Conservation (phyloP, 169 alveolate genomes). For the Plasmodium cynomolgi region DNA sequence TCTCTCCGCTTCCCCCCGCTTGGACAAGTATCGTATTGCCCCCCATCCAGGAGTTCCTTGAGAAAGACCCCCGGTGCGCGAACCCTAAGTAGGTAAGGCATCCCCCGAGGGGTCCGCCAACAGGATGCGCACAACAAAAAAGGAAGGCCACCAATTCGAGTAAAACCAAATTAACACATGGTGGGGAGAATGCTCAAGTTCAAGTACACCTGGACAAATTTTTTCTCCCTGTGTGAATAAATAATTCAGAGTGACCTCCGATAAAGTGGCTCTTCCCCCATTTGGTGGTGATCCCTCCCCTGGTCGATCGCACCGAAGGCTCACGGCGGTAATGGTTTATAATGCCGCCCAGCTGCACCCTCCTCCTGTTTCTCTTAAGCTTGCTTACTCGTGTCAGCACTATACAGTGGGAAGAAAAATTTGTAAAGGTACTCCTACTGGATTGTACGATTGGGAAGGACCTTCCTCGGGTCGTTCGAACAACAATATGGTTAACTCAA, state of each 20-base stretch:
- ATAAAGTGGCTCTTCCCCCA: neutral
- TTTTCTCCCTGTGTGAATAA: neutral
- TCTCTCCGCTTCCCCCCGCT: neutral
- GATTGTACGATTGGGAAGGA: neutral
- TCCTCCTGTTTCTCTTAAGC: neutral
- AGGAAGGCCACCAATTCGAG: neutral
- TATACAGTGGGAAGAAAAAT: neutral
- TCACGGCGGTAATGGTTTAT: neutral
- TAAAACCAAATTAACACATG: neutral
- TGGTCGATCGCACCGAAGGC: neutral
- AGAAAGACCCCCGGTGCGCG: neutral
- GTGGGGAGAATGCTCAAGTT: neutral
- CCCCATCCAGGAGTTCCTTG: neutral
- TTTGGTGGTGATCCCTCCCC: neutral
- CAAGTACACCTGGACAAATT: neutral
- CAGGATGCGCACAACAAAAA: neutral
- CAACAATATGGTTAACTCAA: neutral
- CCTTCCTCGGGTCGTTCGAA: neutral
- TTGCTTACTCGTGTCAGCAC: neutral
- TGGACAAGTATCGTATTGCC: neutral
- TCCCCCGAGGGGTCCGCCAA: neutral
- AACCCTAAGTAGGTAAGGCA: neutral
- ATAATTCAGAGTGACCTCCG: neutral
- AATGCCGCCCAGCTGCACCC: conserved; percentile 10
- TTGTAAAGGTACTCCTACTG: conserved; percentile 11